Evolutionary conservation across 352 stramenopile genomes (phyloP), one percentile per base, ranked within the genome.

Genomic region (Phytophthora cryptogea): DNA sequence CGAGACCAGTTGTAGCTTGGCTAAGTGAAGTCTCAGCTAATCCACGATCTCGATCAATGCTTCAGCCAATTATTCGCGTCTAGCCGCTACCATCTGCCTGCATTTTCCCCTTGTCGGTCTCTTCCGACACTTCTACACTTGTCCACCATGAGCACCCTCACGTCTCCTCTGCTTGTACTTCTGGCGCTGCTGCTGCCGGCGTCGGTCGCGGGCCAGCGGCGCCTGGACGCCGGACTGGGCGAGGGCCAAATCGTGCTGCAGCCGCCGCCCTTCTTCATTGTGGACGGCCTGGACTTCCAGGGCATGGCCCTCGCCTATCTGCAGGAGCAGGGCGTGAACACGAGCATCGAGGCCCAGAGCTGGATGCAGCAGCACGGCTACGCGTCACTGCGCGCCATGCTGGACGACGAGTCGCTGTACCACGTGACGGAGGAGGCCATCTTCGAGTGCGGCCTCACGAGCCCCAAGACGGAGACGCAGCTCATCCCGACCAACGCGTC

Each of bases 351-450:
- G 28, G 63, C 66, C 8, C 63, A 80, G 26, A 68, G 46, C 47
- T 86, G 59, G 59, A 70, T 78, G 59, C 48, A 65, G 6, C 20
- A 67, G 31, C 65, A 82, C 16, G 67, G 66, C 41, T 86, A 86
- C 61, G 44, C 45, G 26, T 77, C 62, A 9, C 48, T 86, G 47
- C 74, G 77, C 17, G 69, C 72, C 40, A 75, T 86, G 58, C 62
- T 86, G 72, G 77, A 86, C 54, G 77, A 84, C 49, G 59, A 82
- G 44, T 72, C 52, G 45, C 57, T 80, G 20, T 86, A 86, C 67
- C 46, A 62, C 2, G 77, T 86, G 23, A 79, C 73, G 35, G 58
- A 73, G 40, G 77, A 83, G 41, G 72, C 70, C 35, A 58, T 79
- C 36, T 84, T 83, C 52, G 69, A 83, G 36, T 86, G 77, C 60